A percentile compares a stretch with the other conserved stretches of the same genome.
phyloP scores from a whole-genome alignment of 2,329 filamentous ascomycete genomes.

The Aschersonia sp. region DNA sequence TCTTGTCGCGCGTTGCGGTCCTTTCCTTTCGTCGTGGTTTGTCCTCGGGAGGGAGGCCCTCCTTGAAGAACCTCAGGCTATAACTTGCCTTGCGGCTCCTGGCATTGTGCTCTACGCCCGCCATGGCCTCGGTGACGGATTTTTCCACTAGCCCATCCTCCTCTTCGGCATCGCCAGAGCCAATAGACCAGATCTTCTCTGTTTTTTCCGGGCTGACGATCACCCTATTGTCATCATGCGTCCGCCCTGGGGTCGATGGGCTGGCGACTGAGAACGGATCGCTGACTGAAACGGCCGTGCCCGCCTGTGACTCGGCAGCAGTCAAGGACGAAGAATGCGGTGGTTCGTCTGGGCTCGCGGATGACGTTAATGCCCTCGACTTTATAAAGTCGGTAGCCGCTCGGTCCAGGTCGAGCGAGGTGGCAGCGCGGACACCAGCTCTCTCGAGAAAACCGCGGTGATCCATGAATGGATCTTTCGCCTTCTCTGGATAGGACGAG shows the following conservation, averaged over 20 bases:
- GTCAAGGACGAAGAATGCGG: constrained; percentile 8
- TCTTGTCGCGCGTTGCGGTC: constrained; percentile 23
- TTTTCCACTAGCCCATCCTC: constrained; percentile 47
- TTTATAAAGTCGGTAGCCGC: constrained; percentile 10
- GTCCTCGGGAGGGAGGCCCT: constrained; percentile 45
- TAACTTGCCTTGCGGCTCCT: constrained; percentile 55
- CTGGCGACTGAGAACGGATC: constrained; percentile 4
- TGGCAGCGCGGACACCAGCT: constrained; percentile 14
- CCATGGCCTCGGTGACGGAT: constrained; percentile 47
- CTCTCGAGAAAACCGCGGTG: constrained; percentile 17
- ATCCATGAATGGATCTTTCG: constrained; percentile 22
- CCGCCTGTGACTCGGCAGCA: constrained; percentile 4
- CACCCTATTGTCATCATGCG: constrained; percentile 26
- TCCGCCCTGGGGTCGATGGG: constrained; percentile 15
- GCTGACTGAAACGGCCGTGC: constrained; percentile 5
- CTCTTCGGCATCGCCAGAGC: constrained; percentile 31
- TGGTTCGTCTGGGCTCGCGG: constrained; percentile 14
- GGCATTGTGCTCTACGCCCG: constrained; percentile 45
- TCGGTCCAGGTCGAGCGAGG: constrained; percentile 20
- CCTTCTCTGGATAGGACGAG: constrained; percentile 15
- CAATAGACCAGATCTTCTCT: constrained; percentile 52
- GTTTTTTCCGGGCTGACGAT: constrained; percentile 39
- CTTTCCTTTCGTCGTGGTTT: constrained; percentile 38
- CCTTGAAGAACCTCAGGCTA: constrained; percentile 52
- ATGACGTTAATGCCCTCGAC: constrained; percentile 11